phyloP scores from a whole-genome alignment of 441 rosid species.

The Gossypium trilobum region DNA sequence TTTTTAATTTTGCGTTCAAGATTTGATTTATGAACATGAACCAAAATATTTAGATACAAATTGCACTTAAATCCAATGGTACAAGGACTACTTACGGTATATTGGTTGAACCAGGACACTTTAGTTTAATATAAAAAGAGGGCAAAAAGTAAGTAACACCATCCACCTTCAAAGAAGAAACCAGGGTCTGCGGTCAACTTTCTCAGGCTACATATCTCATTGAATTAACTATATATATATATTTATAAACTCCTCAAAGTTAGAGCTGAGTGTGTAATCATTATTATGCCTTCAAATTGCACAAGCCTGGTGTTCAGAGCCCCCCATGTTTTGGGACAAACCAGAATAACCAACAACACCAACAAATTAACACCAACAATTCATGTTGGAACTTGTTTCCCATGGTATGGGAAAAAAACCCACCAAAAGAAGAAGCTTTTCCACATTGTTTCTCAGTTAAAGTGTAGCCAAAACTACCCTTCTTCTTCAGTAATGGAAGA shows the following conservation, averaged over 20 bases:
- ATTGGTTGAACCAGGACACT: too few relatives aligned
- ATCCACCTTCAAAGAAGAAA: background rate
- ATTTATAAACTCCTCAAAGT: background rate
- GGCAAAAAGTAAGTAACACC: background rate
- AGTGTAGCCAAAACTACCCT: slow-evolving; percentile 22
- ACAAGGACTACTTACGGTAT: too few relatives aligned
- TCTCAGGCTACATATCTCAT: background rate
- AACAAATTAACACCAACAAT: slow-evolving; percentile 3
- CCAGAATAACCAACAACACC: background rate
- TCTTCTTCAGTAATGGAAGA: slow-evolving; percentile 32
- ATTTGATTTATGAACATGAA: too few relatives aligned
- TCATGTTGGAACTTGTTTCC: slow-evolving; percentile 8
- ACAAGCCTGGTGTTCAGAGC: slow-evolving; percentile 21
- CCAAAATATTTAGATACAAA: too few relatives aligned
- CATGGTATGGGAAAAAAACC: background rate
- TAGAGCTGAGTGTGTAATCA: background rate
- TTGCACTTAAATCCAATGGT: too few relatives aligned
- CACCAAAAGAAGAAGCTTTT: slow-evolving; percentile 5
- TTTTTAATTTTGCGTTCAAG: too few relatives aligned
- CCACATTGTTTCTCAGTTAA: slow-evolving; percentile 22
- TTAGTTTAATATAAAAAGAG: too few relatives aligned
- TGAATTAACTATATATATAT: background rate
- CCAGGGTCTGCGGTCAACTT: background rate
- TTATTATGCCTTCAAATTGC: slow-evolving; percentile 40
- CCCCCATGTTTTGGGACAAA: slow-evolving; percentile 24